Evolutionary conservation across 2,329 filamentous ascomycete genomes (phyloP), one percentile per base, ranked within the genome.

Genomic region (Aspergillus chevalieri): DNA sequence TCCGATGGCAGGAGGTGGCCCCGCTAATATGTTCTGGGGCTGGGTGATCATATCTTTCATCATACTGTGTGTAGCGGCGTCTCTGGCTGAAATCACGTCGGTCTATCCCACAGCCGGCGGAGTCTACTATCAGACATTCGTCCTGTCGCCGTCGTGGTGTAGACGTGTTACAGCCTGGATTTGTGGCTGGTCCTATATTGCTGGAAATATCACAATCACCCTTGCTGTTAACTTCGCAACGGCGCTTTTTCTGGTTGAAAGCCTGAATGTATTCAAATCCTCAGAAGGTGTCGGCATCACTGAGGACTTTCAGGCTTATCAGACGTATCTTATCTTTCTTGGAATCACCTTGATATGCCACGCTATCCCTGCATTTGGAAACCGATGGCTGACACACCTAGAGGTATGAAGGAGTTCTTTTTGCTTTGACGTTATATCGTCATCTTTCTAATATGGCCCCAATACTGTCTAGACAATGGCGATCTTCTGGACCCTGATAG

Each of bases 151-250:
- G 0, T 75, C 74, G 39, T 72, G 82, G 61, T 86, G 78, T 68
- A 80, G 82, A 4, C 81, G 81, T 3, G 74, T 85, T 30, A 78
- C 82, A 8, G 80, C 76, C 10, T 86, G 81, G 77, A 78, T 85
- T 19, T 83, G 81, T 2, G 83, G 83, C 8, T 86, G 84, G 83
- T 65, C 84, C 19, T 89, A 85, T 64, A 78, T 87, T 24, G 82
- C 88, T 49, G 86, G 86, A 52, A 89, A 89, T 71, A 85, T 88
- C 65, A 87, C 84, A 53, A 89, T 85, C 43, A 85, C 82, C 0
- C 70, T 86, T 0, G 82, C 86, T 9, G 84, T 84, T 0, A 86
- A 86, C 62, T 86, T 89, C 58, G 86, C 84, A 65, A 77, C 75
- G 36, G 70, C 75, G 5, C 66, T 75, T 19, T 78, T 79, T 65